Conservation (phyloP, 1,284 basidiomycete species). For the Lentinula novae-zelandiae region DNA sequence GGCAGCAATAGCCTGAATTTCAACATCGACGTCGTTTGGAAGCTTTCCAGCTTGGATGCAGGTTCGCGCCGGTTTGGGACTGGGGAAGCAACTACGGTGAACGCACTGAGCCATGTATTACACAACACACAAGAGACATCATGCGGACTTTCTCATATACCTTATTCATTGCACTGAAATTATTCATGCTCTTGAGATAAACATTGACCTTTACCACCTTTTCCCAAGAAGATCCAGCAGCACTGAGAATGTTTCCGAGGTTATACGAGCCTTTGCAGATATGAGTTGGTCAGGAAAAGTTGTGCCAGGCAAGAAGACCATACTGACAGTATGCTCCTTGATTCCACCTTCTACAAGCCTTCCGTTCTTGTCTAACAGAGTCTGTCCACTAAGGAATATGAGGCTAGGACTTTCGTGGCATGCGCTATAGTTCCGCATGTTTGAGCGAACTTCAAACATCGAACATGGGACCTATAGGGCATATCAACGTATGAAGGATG, state of each 20-base stretch:
- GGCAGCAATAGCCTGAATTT: conserved; percentile 71
- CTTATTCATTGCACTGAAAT: conserved; percentile 53
- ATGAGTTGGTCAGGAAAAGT: neutral
- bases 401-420: conserved; percentile 51
- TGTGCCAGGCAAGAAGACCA: neutral
- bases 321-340: conserved; percentile 50
- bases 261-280: conserved; percentile 48
- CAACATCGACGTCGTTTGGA: conserved; percentile 74
- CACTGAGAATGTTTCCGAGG: conserved; percentile 46
- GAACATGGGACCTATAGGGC: neutral
- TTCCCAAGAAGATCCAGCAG: conserved; percentile 54
- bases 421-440: conserved; percentile 34
- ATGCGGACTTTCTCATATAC: conserved; percentile 46
- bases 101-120: neutral
- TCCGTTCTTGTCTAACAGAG: conserved; percentile 43
- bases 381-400: conserved; percentile 58
- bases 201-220: conserved; percentile 57
- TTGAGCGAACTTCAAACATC: neutral
- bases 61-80: conserved; percentile 72
- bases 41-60: conserved; percentile 78
- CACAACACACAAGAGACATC: neutral
- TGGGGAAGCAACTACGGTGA: conserved; percentile 39
- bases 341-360: conserved; percentile 49
- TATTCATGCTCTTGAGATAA: conserved; percentile 55
- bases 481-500: conserved; percentile 42